Evolutionary conservation across 225 moss, liverwort and hornwort species (phyloP), one percentile per base, ranked within the genome.

Genomic region (Bryum argenteum): DNA sequence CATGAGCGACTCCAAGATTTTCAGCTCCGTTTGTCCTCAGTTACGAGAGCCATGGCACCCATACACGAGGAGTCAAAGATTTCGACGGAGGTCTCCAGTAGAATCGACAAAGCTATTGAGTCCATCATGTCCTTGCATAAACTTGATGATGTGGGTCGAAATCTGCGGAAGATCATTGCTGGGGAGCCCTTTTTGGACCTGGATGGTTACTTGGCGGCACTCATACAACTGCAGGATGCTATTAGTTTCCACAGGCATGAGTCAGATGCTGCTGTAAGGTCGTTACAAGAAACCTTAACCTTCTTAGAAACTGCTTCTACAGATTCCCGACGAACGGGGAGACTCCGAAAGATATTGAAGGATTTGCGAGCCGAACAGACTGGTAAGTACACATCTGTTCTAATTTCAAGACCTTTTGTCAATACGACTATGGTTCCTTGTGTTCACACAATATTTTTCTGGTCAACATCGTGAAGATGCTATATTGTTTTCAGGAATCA

Each of bases 161-260:
- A 65, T 33, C 54, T 85, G 57, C 75, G 54, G 38, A 74, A 39
- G 26, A 63, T 76, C 37, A 61, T 76, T 10, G 54, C n/a, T 56
- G 18, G 61, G 58, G 76, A 74, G 9, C 79, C 77, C 12, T 58
- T 58, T 56, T 13, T 58, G 75, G 84, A 84, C 59, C 65, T 84
- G 40, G 44, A 81, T 60, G 80, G 75, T 15, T 84, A 84, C 60
- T 64, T 84, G 58, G 80, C 80, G 40, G 80, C 71, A 22, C 52
- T 84, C 10, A 75, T 84, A 61, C 84, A 84, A 71, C 78, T 84
- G 33, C 71, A 84, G 63, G 80, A 84, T 42, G 77, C 80, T 21
- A 24, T 63, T 13, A 63, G 43, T 53, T 81, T 71, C 63, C 67
- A 77, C 62, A 71, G 67, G 53, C 38, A 75, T 9, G 77, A 84